Evolutionary conservation across 306 rosid genomes (phyloP).

Genomic region (Cicer pinnatifidum): DNA sequence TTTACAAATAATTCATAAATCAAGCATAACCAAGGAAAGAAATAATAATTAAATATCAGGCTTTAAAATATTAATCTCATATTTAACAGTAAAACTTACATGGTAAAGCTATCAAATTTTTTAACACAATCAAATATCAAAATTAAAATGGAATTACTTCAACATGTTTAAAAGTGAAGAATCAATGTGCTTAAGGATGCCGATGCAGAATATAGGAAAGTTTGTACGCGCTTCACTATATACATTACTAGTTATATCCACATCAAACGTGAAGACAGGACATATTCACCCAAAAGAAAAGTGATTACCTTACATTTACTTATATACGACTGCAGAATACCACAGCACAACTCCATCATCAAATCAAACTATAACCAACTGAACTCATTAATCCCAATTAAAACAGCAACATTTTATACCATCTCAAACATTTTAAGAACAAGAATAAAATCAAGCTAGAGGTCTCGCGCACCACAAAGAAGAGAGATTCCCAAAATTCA

Average conservation of each 20-base stretch:
- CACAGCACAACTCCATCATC: no score
- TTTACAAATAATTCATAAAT: conserved; percentile 4
- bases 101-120: background rate
- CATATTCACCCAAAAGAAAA: no score
- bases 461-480: background rate
- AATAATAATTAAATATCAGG: conserved; percentile 1
- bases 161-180: background rate
- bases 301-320: no score
- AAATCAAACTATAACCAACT: no score
- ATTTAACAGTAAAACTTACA: background rate
- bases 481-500: background rate
- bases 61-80: conserved; percentile 11
- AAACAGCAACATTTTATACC: no score
- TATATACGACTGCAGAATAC: no score
- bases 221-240: no score
- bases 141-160: background rate
- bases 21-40: conserved; percentile 14
- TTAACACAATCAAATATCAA: background rate
- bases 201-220: background rate
- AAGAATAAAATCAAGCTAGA: background rate
- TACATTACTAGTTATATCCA: no score
- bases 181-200: background rate
- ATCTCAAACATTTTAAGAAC: background rate
- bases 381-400: no score
- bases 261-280: no score